Evolutionary conservation across 2,329 filamentous ascomycete genomes (phyloP), one percentile per base, ranked within the genome.

Genomic region (Trichophaea hybrida): DNA sequence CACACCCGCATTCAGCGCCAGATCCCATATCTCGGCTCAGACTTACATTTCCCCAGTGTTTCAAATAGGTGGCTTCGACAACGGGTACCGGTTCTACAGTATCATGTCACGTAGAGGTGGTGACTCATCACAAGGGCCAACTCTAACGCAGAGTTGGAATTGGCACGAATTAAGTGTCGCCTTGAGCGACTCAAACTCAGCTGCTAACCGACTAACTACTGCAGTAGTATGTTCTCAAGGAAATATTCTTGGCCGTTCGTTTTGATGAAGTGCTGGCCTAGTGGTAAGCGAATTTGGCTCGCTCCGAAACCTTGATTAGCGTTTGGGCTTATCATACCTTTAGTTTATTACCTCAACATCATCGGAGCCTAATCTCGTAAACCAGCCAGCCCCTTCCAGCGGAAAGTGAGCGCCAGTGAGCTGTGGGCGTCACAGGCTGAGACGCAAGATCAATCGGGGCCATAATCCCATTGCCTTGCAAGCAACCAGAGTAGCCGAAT

Each of bases 211-310:
- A 8, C 32, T 37, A n/a, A n/a, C 13, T 33, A 13, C 79, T 80
- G 69, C 75, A 77, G 34, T 85, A 81, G 81, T 81, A 85, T 59
- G 81, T 85, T 0, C 76, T 83, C 31, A 85, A 85, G 69, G 81
- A 85, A 72, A 78, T 83, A 69, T 79, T 83, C 69, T 75, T 77
- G 65, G 73, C 71, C 49, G 64, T 70, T 49, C 70, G 69, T 24
- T 24, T 24, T 24, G 24, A 24, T 24, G 12, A 75, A 17, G 5
- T 12, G 40, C 4, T 17, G 50, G 6, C 51, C 52, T 53, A 38
- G 59, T 35, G 58, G 58, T 59, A 44, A 12, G 51, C 51, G 13
- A 46, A n/a, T 17, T 46, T 5, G n/a, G 5, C 10, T 37, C 33
- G 13, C 5, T 6, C 8, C 8, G 2, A 24, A 24, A 24, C 24